phyloP scores from a whole-genome alignment of 2,329 filamentous ascomycete genomes.

The Ceratocystis harringtonii region DNA sequence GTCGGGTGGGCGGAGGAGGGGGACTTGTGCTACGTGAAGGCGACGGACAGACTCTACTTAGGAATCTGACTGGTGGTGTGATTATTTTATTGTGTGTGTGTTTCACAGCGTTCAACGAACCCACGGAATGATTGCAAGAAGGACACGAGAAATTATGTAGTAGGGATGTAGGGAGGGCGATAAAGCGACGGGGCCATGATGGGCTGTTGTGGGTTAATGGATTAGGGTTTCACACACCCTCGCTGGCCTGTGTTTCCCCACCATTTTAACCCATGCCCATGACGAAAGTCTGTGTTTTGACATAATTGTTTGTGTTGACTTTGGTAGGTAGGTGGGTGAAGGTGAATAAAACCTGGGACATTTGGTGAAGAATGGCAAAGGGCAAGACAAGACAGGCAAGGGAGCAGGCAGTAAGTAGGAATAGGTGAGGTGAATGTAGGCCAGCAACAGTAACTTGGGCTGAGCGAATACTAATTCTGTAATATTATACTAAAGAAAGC shows the following conservation, averaged over 20 bases:
- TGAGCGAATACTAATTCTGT: not conserved
- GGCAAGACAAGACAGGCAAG: not conserved
- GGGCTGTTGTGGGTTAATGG: no score
- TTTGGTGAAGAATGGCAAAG: not conserved
- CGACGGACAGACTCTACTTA: not conserved
- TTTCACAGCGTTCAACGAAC: not conserved
- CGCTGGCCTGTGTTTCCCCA: not conserved
- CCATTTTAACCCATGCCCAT: constrained; percentile 2
- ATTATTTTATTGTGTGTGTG: not conserved
- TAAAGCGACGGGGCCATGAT: no score
- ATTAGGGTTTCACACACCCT: no score
- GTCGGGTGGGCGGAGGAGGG: not conserved
- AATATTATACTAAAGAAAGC: not conserved
- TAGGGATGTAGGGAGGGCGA: no score
- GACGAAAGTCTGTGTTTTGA: not conserved
- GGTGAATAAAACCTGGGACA: not conserved
- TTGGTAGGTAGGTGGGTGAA: not conserved
- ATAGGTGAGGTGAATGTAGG: not conserved
- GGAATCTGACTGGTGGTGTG: not conserved
- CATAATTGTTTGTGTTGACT: not conserved
- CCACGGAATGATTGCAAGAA: not conserved
- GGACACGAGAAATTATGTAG: not conserved
- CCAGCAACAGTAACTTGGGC: not conserved
- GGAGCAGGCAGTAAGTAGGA: not conserved
- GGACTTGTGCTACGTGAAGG: not conserved